Evolutionary conservation across 306 rosid species (phyloP).

Genomic region (Ormosia semicastrata): DNA sequence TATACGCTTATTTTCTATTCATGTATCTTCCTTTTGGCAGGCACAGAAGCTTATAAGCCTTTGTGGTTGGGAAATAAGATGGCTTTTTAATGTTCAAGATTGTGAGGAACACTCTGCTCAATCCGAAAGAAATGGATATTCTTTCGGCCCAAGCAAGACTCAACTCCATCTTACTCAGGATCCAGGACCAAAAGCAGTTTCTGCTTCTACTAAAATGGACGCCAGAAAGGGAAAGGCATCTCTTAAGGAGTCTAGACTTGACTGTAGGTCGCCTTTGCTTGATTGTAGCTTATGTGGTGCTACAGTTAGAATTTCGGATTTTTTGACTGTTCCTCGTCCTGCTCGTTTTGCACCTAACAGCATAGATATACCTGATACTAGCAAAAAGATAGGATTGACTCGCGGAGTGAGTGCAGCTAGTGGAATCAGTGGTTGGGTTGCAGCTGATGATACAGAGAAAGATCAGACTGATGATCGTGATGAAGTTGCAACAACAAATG

Average conservation of each 20-base stretch:
- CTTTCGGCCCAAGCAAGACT: conserved; percentile 71
- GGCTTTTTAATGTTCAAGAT: conserved; percentile 90
- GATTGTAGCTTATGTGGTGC: conserved; percentile 99
- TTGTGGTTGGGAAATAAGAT: conserved; percentile 99
- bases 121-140: conserved; percentile 93
- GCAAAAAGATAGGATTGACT: conserved; percentile 90
- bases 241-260: conserved; percentile 67
- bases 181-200: conserved; percentile 67
- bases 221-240: conserved; percentile 69
- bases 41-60: conserved; percentile 96
- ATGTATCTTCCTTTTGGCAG: conserved; percentile 50
- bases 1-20: conserved; percentile 31
- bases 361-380: conserved; percentile 76
- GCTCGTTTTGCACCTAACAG: conserved; percentile 67
- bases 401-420: conserved; percentile 99
- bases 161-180: conserved; percentile 70
- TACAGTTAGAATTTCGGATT: conserved; percentile 79
- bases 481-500: conserved; percentile 89
- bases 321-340: conserved; percentile 80
- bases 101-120: conserved; percentile 99
- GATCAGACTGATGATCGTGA: conserved; percentile 94
- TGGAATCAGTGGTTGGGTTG: conserved; percentile 96
- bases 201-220: conserved; percentile 75
- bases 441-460: conserved; percentile 81
- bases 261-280: conserved; percentile 74